These are phyloP conservation scores for Omphalotus guepiniiformis DNA, from an alignment of 768 basidiomycete species.

Conservation along the genomic window DNA sequence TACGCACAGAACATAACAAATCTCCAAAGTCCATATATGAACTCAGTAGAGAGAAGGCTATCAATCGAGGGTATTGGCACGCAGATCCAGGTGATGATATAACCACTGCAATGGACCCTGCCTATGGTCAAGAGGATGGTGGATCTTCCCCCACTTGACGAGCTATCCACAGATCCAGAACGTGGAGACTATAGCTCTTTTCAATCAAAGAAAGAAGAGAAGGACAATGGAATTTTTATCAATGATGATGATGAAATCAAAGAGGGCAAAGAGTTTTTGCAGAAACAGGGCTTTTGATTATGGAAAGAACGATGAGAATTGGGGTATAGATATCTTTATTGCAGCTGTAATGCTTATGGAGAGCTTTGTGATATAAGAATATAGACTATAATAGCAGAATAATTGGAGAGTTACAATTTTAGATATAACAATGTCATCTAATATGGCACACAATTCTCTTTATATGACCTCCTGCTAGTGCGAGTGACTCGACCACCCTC, in stretches of 20 bases:
- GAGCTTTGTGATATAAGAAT: no score
- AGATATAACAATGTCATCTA: neutral
- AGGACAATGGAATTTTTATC: conserved; percentile 9
- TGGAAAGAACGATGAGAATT: conserved; percentile 16
- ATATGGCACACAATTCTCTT: neutral
- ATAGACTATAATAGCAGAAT: no score
- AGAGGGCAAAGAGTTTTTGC: conserved; percentile 3
- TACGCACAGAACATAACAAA: conserved; percentile 17
- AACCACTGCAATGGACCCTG: neutral
- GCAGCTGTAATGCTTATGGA: conserved; percentile 8
- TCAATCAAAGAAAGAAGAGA: conserved; percentile 2
- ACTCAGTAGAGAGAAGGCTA: conserved; percentile 19
- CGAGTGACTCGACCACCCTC: neutral
- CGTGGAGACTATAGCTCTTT: neutral
- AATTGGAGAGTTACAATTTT: no score
- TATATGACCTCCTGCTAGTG: neutral
- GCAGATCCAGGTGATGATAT: conserved; percentile 19
- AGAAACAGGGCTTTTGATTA: conserved; percentile 13
- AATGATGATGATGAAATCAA: conserved; percentile 16
- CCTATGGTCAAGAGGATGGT: conserved; percentile 12
- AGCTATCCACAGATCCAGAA: neutral
- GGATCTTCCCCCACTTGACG: conserved; percentile 6
- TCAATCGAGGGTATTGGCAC: conserved; percentile 21
- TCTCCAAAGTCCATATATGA: conserved; percentile 20
- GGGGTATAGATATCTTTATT: conserved; percentile 19